Conservation (phyloP, 495 filamentous ascomycete genomes). For the Aspergillus incahuasiensis region DNA sequence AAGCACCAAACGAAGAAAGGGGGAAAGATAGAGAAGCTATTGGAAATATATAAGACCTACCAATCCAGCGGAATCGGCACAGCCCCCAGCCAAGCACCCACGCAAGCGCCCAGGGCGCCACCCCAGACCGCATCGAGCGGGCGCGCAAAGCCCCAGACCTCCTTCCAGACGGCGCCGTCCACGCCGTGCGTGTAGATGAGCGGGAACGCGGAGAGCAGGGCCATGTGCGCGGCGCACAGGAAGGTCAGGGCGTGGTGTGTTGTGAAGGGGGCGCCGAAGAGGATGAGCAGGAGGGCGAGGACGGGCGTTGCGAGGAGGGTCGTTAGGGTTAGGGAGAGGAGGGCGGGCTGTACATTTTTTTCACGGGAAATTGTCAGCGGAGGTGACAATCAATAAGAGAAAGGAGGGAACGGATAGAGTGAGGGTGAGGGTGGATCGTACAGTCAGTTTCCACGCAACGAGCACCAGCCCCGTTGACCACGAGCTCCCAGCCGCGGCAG, state of each 20-base stretch:
- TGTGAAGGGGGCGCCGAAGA: slow-evolving; percentile 87
- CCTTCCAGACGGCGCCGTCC: slow-evolving; percentile 65
- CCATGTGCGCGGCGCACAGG: slow-evolving; percentile 74
- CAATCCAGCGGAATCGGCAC: slow-evolving; percentile 95
- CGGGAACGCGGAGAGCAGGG: slow-evolving; percentile 67
- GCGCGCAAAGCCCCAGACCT: slow-evolving; percentile 51
- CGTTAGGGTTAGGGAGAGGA: slow-evolving; percentile 57
- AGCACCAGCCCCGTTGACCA: background rate
- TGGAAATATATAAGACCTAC: slow-evolving; percentile 43
- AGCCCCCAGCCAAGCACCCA: slow-evolving; percentile 62
- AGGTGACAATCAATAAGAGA: no score
- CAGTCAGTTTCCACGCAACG: slow-evolving; percentile 10
- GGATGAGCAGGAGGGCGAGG: slow-evolving; percentile 62
- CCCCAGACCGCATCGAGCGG: slow-evolving; percentile 41
- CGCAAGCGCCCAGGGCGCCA: slow-evolving; percentile 39
- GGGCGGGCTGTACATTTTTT: slow-evolving; percentile 53
- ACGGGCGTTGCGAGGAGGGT: slow-evolving; percentile 60
- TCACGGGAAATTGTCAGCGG: no score
- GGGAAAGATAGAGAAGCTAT: no score
- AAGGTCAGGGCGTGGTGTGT: slow-evolving; percentile 75
- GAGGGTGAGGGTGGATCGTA: background rate
- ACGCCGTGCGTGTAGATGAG: slow-evolving; percentile 84
- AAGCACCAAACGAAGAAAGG: slow-evolving; percentile 5
- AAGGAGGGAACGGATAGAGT: no score
- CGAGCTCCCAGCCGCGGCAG: background rate